phyloP scores from a whole-genome alignment of 2,329 filamentous ascomycete genomes.

The Stemphylium lycopersici region DNA sequence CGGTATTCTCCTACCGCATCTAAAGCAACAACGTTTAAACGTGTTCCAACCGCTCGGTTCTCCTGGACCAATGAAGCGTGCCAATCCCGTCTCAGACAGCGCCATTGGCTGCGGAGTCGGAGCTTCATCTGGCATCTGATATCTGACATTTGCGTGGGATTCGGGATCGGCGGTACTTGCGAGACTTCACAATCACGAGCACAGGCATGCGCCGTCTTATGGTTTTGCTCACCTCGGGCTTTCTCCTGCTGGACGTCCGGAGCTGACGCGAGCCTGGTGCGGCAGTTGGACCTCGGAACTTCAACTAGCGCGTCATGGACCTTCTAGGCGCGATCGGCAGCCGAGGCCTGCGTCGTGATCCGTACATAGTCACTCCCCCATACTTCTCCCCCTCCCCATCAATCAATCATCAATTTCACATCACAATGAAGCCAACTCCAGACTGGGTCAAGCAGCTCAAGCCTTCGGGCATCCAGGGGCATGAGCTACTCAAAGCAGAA shows the following conservation, averaged over 20 bases:
- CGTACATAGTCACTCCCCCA: slow-evolving; percentile 17
- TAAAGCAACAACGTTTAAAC: too few species aligned
- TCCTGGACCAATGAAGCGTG: not conserved
- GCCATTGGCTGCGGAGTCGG: not conserved
- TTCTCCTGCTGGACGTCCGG: not conserved
- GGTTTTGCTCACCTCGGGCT: not conserved
- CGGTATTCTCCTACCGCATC: too few species aligned
- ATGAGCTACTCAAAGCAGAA: slow-evolving; percentile 72
- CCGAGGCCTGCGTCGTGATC: slow-evolving; percentile 27
- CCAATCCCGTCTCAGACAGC: not conserved
- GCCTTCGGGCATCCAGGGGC: slow-evolving; percentile 70
- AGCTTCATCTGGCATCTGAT: not conserved
- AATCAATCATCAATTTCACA: slow-evolving; percentile 3
- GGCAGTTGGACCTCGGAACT: slow-evolving; percentile 28
- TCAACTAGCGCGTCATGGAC: slow-evolving; percentile 25
- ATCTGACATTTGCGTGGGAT: not conserved
- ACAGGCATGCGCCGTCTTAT: not conserved
- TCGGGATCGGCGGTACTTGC: slow-evolving; percentile 1
- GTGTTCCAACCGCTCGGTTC: not conserved
- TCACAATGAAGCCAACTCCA: slow-evolving; percentile 53
- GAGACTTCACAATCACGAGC: slow-evolving; percentile 5
- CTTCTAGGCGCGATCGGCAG: slow-evolving; percentile 21
- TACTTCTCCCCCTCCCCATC: slow-evolving; percentile 13
- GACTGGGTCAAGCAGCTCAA: slow-evolving; percentile 72
- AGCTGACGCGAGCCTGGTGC: slow-evolving; percentile 5